Evolutionary conservation across 225 moss, liverwort and hornwort species (phyloP).

Genomic region (Lunularia cruciata): DNA sequence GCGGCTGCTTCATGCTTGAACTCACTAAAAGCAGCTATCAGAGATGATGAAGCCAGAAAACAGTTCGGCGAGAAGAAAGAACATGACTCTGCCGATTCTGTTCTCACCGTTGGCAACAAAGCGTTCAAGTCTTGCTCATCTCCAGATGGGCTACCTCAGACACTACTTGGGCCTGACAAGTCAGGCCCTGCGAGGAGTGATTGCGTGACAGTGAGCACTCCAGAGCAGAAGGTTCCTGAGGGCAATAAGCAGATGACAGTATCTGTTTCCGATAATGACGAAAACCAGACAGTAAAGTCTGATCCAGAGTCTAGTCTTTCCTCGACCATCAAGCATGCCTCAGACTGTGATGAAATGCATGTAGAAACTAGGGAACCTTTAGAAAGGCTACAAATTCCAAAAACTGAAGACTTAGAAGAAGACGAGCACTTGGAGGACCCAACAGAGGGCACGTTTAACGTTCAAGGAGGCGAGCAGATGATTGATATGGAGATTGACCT

Average conservation of each 20-base stretch:
- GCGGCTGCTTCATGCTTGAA: conserved; percentile 33
- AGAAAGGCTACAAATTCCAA: conserved; percentile 36
- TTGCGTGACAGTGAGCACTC: conserved; percentile 23
- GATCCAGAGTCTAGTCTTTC: conserved; percentile 49
- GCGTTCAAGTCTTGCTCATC: conserved; percentile 20
- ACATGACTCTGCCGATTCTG: conserved; percentile 41
- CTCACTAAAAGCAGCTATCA: conserved; percentile 42
- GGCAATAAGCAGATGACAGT: conserved; percentile 42
- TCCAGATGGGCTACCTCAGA: conserved; percentile 9
- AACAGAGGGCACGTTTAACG: conserved; percentile 22
- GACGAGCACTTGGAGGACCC: conserved; percentile 27
- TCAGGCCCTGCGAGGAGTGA: conserved; percentile 17
- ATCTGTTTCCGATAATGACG: conserved; percentile 59
- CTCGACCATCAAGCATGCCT: conserved; percentile 25
- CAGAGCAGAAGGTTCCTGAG: conserved; percentile 27
- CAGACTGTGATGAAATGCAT: conserved; percentile 20
- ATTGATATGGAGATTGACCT: conserved; percentile 43
- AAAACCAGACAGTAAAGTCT: conserved; percentile 44
- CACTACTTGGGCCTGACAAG: conserved; percentile 16
- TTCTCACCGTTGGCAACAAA: conserved; percentile 42
- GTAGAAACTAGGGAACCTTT: conserved; percentile 26
- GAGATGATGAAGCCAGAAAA: conserved; percentile 32
- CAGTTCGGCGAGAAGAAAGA: conserved; percentile 23
- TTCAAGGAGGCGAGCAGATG: conserved; percentile 17
- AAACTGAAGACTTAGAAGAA: conserved; percentile 29